These are phyloP conservation scores for Lasiosphaeriaceae sp. DNA, from an alignment of 495 filamentous ascomycete genomes.

Conservation along the genomic window DNA sequence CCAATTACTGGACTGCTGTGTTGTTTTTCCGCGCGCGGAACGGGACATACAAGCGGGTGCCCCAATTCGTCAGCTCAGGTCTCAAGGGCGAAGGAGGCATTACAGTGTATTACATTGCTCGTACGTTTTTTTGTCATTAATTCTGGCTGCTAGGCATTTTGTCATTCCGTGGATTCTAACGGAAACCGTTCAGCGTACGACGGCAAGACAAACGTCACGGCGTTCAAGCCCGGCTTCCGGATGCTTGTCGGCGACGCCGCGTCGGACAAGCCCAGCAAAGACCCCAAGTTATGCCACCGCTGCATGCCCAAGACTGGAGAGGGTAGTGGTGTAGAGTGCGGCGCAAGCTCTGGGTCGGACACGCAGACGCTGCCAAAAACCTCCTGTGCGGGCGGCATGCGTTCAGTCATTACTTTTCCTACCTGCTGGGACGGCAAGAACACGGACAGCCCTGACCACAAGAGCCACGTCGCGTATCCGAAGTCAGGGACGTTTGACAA, in stretches of 20 bases:
- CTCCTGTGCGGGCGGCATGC: conserved; percentile 30
- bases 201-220: conserved; percentile 31
- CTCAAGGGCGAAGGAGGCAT: conserved; percentile 27
- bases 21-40: conserved; percentile 31
- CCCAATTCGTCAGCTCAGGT: conserved; percentile 9
- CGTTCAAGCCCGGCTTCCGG: conserved; percentile 54
- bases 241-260: conserved; percentile 65
- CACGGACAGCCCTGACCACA: conserved; percentile 28
- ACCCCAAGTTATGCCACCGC: conserved; percentile 31
- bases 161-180: too few relatives aligned
- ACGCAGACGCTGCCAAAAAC: conserved; percentile 20
- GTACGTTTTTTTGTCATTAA: too few relatives aligned
- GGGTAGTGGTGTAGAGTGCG: conserved; percentile 11
- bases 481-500: conserved; percentile 23
- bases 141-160: too few relatives aligned
- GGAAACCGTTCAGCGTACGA: too few relatives aligned
- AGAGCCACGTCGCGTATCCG: conserved; percentile 34
- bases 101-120: conserved; percentile 34
- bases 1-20: conserved; percentile 37
- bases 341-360: conserved; percentile 9
- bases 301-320: conserved; percentile 19
- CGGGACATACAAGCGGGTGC: conserved; percentile 31
- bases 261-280: conserved; percentile 21
- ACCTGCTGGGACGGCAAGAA: conserved; percentile 22
- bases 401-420: conserved; percentile 28